Base-by-base conservation (phyloP, 495 filamentous ascomycete species). In the Parathielavia hyrcaniae region DNA sequence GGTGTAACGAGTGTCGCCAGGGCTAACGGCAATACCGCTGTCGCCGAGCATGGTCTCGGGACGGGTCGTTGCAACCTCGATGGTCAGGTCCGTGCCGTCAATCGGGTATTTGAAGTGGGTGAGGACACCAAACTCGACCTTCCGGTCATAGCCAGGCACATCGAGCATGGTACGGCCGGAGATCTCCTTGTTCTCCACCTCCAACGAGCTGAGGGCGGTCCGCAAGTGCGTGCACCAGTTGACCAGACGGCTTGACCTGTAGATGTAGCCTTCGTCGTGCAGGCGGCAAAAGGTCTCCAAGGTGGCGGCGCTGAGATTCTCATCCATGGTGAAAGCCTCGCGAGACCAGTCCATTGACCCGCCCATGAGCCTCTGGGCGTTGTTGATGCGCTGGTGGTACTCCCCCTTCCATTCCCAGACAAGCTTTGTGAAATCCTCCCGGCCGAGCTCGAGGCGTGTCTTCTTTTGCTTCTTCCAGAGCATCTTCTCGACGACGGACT, bases 11-110 rank as follows among this genome's bases (percentile, higher is more conserved):
- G 77, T 64, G 61, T 88, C 86, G 8, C 81, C 68, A 2, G 86
- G 86, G 68, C 86, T 77, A 3, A 89, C 84, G 52, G 86, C 86
- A 57, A 89, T 85, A 51, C 77, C 86, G 43, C 77, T 83, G 67
- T 89, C 86, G 26, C 86, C 86, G 2, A 89, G 74, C 83, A 89
- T 86, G 10, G 86, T 89, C 70, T 89, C 86, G 19, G 79, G 78
- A 69, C 86, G 80, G 4, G 86, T 89, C 0, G 86, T 89, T 11
- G 86, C 86, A 53, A 89, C 81, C 63, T 84, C 81, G 45, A 89
- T 81, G 10, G 73, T 81, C 65, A 85, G 78, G 5, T 83, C 71
- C 0, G 76, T 73, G 12, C 82, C 85, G 40, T 87, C 84, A 52
- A 89, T 84, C 4, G 79, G 79, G 65, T 89, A 89, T 57, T 82